Percentiles rank a stretch among this genome's conserved stretches.
Evolutionary conservation across 345 rosid genomes (phyloP).

Genomic region (Firmiana major): DNA sequence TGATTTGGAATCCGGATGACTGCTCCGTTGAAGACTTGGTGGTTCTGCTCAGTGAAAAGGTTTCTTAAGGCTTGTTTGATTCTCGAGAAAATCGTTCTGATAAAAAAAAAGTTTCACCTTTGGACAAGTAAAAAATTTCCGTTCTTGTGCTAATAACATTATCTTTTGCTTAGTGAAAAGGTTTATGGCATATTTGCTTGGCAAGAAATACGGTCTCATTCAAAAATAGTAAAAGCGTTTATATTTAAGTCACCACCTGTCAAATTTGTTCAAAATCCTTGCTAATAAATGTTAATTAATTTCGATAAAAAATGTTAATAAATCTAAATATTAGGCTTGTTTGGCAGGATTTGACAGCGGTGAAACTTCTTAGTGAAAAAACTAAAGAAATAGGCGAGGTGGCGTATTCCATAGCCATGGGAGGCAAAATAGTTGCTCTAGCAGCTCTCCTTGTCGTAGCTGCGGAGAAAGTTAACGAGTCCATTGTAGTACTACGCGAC

Average conservation of each 20-base stretch:
- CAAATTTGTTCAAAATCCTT: neutral
- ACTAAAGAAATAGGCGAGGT: slow-evolving; percentile 50
- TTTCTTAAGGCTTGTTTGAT: slow-evolving; percentile 24
- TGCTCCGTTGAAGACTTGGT: slow-evolving; percentile 53
- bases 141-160: no score
- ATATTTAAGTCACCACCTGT: neutral
- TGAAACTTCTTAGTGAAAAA: slow-evolving; percentile 55
- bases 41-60: slow-evolving; percentile 58
- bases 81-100: slow-evolving; percentile 1
- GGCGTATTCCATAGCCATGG: slow-evolving; percentile 47
- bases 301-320: neutral
- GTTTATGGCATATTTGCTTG: neutral
- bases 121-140: neutral
- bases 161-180: neutral
- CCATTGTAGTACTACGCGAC: slow-evolving; percentile 31
- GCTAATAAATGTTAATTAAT: neutral
- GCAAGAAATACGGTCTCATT: neutral
- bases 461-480: slow-evolving; percentile 44
- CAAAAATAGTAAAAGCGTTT: no score
- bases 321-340: neutral
- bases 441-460: slow-evolving; percentile 57
- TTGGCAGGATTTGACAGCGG: slow-evolving; percentile 47
- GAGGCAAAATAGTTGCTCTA: slow-evolving; percentile 48
- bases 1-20: slow-evolving; percentile 60
- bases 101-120: neutral